A percentile compares a stretch with the other conserved stretches of the same genome.
Conservation (phyloP, 2,329 filamentous ascomycete genomes). For the Diplocarpon rosae region DNA sequence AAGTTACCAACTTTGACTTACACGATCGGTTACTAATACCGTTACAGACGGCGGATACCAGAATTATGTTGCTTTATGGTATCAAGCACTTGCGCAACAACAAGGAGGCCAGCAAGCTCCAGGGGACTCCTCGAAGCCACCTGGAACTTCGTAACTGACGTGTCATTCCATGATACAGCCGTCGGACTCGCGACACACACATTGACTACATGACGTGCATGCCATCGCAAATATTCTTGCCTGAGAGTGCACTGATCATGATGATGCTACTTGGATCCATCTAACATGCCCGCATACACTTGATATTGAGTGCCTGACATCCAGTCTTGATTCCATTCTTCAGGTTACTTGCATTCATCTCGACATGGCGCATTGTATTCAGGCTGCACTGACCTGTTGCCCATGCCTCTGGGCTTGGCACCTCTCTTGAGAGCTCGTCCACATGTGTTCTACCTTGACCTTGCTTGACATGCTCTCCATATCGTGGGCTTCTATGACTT, state of each 20-base stretch:
- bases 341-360: slow-evolving; percentile 2
- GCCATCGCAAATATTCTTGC: slow-evolving; percentile 22
- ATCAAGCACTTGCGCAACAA: slow-evolving; percentile 53
- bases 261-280: slow-evolving; percentile 21
- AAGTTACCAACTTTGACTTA: slow-evolving; percentile 25
- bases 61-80: slow-evolving; percentile 72
- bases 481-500: slow-evolving; percentile 17
- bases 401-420: neutral
- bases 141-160: slow-evolving; percentile 29
- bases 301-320: slow-evolving; percentile 19
- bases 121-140: slow-evolving; percentile 29
- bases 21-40: neutral
- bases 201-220: slow-evolving; percentile 27
- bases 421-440: slow-evolving; percentile 7
- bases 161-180: slow-evolving; percentile 10
- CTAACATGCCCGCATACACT: slow-evolving; percentile 27
- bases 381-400: neutral
- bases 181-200: slow-evolving; percentile 17
- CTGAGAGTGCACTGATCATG: slow-evolving; percentile 26
- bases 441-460: slow-evolving; percentile 18
- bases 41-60: slow-evolving; percentile 64
- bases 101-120: slow-evolving; percentile 29
- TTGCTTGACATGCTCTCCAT: slow-evolving; percentile 20
- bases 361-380: neutral
- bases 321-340: slow-evolving; percentile 16